Evolutionary conservation across 192 early-diverging fungal species (phyloP).

Genomic region (Jimgerdemannia flammicorona): DNA sequence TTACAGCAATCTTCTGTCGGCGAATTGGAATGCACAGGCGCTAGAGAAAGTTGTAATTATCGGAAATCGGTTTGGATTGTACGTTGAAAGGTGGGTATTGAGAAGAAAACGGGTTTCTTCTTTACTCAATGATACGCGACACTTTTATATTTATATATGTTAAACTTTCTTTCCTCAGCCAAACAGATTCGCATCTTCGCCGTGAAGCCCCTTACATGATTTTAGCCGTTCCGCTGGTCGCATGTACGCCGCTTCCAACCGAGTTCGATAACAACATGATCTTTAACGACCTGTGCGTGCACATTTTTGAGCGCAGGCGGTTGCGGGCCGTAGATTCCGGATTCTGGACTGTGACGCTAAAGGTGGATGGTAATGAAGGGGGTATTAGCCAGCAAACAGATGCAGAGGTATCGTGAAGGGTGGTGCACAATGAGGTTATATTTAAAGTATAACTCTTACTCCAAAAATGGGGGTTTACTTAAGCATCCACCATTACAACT

Average conservation of each 20-base stretch:
- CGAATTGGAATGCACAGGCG: slow-evolving; percentile 21
- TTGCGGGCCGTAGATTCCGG: not conserved
- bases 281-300: slow-evolving; percentile 32
- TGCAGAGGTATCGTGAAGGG: not conserved
- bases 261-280: slow-evolving; percentile 32
- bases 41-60: slow-evolving; percentile 17
- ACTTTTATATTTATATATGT: not conserved
- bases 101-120: not conserved
- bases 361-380: not conserved
- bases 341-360: not conserved
- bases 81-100: slow-evolving; percentile 21
- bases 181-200: slow-evolving; percentile 20
- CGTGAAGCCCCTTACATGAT: slow-evolving; percentile 29
- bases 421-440: no score
- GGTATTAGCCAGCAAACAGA: not conserved
- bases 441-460: no score
- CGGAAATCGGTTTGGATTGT: slow-evolving; percentile 29
- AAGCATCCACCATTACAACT: no score
- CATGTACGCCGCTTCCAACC: slow-evolving; percentile 16
- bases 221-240: slow-evolving; percentile 14
- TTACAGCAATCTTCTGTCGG: slow-evolving; percentile 28
- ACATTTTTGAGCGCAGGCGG: slow-evolving; percentile 13
- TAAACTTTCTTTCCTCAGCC: slow-evolving; percentile 8
- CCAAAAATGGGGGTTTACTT: no score
- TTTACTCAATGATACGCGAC: no score